Base-by-base conservation (phyloP, 2,329 filamentous ascomycete genomes). In the Thermothelomyces thermophilus region DNA sequence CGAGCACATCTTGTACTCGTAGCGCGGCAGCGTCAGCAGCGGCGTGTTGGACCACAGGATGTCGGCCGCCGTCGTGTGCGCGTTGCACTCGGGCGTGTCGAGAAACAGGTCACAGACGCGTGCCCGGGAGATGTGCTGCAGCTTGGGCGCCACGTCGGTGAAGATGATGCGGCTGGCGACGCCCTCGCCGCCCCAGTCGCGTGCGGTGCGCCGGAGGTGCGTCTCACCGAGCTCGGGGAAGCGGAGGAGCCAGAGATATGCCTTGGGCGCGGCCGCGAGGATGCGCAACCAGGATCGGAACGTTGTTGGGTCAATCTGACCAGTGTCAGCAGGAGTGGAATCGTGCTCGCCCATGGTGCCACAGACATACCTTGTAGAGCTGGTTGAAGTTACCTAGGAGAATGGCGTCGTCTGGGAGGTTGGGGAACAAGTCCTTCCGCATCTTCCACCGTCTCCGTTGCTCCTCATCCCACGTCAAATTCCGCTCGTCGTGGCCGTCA, bases 331-430 rank as follows among this genome's bases (percentile, higher is more conserved):
- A 16, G 41, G n/a, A 28, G 16, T 13, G n/a, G 24, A n/a, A 10
- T 26, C 24, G 24, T 26, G 24, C 24, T 5, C 24, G 5, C 9
- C 9, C 24, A 26, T 9, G 5, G 24, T 5, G 24, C 9, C 33
- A 16, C 14, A 16, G 9, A 36, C 74, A 57, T 73, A 93, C 90
- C 82, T 98, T 98, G 72, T 98, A 98, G 28, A 98, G 74, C 67
- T 98, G 93, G 64, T 98, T 98, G 70, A 98, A 98, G 68, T 98
- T 98, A 6, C 89, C 93, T 51, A 98, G 77, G 60, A 98, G 96
- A 60, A 98, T 83, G 17, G 82, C 79, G 64, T 95, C 84, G 61
- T 97, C 86, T 2, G 82, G 73, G 11, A 98, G 73, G 16, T 79
- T 75, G 0, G 93, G 93, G 62, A 98, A 98, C 34, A 98, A 70